Conservation (phyloP, 2,329 filamentous ascomycete species). For the Byssochlamys sp. region DNA sequence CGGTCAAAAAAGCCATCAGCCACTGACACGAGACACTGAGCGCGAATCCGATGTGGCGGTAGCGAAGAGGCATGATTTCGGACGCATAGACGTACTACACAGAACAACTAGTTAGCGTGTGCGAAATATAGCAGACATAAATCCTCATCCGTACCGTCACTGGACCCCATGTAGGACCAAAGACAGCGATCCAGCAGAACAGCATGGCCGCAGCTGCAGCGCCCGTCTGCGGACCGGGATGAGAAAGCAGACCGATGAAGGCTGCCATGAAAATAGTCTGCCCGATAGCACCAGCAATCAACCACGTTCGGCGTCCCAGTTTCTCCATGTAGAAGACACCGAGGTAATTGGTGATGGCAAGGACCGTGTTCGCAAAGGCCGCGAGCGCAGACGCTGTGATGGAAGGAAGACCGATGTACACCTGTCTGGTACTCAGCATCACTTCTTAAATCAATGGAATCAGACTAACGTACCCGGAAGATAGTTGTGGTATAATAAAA, state of each 20-base stretch:
- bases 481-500: constrained; percentile 21
- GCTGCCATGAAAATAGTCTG: constrained; percentile 20
- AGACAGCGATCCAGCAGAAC: constrained; percentile 21
- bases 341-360: constrained; percentile 15
- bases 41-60: constrained; percentile 26
- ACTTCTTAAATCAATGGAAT: background rate
- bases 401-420: constrained; percentile 17
- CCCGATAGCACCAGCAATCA: constrained; percentile 15
- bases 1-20: constrained; percentile 27
- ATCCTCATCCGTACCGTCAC: constrained; percentile 10
- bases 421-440: background rate
- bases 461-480: constrained; percentile 8
- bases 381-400: constrained; percentile 14
- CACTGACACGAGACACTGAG: constrained; percentile 23
- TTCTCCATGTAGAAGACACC: constrained; percentile 19
- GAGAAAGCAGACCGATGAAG: constrained; percentile 16
- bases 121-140: background rate
- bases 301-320: constrained; percentile 18
- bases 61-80: constrained; percentile 25
- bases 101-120: background rate
- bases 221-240: constrained; percentile 8
- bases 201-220: constrained; percentile 22
- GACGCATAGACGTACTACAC: constrained; percentile 22
- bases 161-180: constrained; percentile 22
- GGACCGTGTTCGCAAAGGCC: constrained; percentile 17